phyloP scores from a whole-genome alignment of 805 yeast genomes.

The Candida vaughaniae region DNA sequence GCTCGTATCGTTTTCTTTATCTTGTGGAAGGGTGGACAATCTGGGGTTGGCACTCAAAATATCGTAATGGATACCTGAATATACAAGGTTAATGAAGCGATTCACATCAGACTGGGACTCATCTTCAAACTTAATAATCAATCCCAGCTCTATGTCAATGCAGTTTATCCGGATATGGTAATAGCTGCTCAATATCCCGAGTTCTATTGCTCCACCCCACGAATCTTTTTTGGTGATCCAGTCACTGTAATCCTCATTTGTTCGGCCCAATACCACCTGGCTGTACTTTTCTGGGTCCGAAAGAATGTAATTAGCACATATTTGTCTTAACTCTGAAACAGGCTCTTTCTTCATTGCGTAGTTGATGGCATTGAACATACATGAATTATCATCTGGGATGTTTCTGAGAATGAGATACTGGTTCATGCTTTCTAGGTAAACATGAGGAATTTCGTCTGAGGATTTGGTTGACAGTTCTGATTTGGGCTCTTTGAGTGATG shows the following conservation, averaged over 20 bases:
- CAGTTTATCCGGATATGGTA: constrained; percentile 55
- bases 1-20: constrained; percentile 34
- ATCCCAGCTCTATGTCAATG: constrained; percentile 62
- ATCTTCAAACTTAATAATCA: constrained; percentile 50
- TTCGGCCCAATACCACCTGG: constrained; percentile 57
- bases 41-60: constrained; percentile 26
- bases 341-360: constrained; percentile 46
- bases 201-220: constrained; percentile 87
- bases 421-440: constrained; percentile 18
- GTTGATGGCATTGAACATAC: constrained; percentile 66
- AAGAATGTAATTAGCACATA: constrained; percentile 49
- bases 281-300: constrained; percentile 42
- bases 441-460: constrained; percentile 26
- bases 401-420: constrained; percentile 49
- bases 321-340: constrained; percentile 48
- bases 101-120: constrained; percentile 31
- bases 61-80: constrained; percentile 76
- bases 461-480: not conserved
- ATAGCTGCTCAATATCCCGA: constrained; percentile 57
- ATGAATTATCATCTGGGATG: constrained; percentile 77
- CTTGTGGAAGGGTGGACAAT: constrained; percentile 19
- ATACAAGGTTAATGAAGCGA: constrained; percentile 53
- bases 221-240: constrained; percentile 63
- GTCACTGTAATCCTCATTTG: constrained; percentile 45
- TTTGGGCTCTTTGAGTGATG: not conserved